phyloP scores from a whole-genome alignment of 768 basidiomycete species.

The Hemileccinum impolitum region DNA sequence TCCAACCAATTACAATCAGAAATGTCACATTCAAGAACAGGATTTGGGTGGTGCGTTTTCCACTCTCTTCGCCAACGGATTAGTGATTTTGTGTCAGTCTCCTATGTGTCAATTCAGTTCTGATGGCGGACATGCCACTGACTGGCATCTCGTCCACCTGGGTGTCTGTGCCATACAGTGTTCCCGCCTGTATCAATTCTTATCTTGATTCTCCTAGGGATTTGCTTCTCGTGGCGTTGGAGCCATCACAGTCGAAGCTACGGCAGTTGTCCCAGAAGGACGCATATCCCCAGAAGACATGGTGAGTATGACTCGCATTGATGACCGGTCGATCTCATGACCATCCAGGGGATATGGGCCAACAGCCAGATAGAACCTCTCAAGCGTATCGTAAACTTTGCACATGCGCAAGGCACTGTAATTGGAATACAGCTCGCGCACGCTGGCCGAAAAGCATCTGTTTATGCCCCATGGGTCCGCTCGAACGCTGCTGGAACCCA shows the following conservation, averaged over 20 bases:
- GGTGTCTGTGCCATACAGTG: slow-evolving; percentile 39
- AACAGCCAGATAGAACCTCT: slow-evolving; percentile 72
- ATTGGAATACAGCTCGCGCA: slow-evolving; percentile 82
- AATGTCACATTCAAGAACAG: slow-evolving; percentile 70
- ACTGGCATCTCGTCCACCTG: slow-evolving; percentile 82
- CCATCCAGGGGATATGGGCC: slow-evolving; percentile 59
- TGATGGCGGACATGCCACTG: slow-evolving; percentile 70
- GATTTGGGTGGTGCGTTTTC: slow-evolving; percentile 52
- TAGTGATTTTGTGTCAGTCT: slow-evolving; percentile 36
- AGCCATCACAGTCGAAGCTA: slow-evolving; percentile 71
- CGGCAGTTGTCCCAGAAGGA: slow-evolving; percentile 68
- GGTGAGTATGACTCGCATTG: slow-evolving; percentile 34
- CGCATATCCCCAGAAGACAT: slow-evolving; percentile 75
- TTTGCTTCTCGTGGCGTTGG: slow-evolving; percentile 72
- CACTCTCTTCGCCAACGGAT: not conserved
- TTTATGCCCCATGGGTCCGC: slow-evolving; percentile 64
- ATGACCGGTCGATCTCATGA: not conserved
- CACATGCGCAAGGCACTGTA: slow-evolving; percentile 62
- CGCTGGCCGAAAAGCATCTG: slow-evolving; percentile 69
- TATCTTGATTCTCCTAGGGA: slow-evolving; percentile 33
- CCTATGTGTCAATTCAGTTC: slow-evolving; percentile 86
- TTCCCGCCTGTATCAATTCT: not conserved
- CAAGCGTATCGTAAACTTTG: slow-evolving; percentile 70
- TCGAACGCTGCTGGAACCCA: slow-evolving; percentile 33
- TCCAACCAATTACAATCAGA: slow-evolving; percentile 61